Percentiles rank a stretch among this genome's conserved stretches.
phyloP scores from a whole-genome alignment of 768 basidiomycete genomes.

The Termitomyces eurrhizus region DNA sequence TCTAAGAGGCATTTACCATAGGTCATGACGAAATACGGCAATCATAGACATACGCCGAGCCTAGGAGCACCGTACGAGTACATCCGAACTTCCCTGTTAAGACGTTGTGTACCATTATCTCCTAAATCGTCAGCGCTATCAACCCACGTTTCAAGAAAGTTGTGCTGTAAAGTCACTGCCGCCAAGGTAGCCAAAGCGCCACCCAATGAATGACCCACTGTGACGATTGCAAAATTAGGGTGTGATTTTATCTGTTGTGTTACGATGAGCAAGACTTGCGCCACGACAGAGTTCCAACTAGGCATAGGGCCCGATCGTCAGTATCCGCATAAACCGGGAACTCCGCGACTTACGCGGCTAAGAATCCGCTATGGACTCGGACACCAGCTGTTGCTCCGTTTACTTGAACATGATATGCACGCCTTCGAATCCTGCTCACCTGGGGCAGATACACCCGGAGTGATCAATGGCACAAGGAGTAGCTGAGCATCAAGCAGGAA shows the following conservation, averaged over 20 bases:
- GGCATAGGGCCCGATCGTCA: not conserved
- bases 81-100: slow-evolving; percentile 30
- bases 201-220: slow-evolving; percentile 52
- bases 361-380: slow-evolving; percentile 46
- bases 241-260: slow-evolving; percentile 3
- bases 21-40: not conserved
- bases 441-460: slow-evolving; percentile 40
- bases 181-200: slow-evolving; percentile 48
- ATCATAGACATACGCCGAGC: slow-evolving; percentile 33
- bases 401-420: not conserved
- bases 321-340: not conserved
- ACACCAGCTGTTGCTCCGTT: slow-evolving; percentile 27
- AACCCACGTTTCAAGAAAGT: slow-evolving; percentile 34
- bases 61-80: slow-evolving; percentile 53
- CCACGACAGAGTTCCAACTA: slow-evolving; percentile 44
- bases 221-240: slow-evolving; percentile 28
- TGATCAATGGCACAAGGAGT: slow-evolving; percentile 37
- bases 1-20: slow-evolving; percentile 23
- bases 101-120: not conserved
- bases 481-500: slow-evolving; percentile 39
- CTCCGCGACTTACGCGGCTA: slow-evolving; percentile 35
- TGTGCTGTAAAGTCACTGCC: slow-evolving; percentile 39
- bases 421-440: slow-evolving; percentile 20
- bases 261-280: slow-evolving; percentile 3
- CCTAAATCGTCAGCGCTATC: not conserved